Evolutionary conservation across 108 stramenopile genomes (phyloP), one percentile per base, ranked within the genome.

Genomic region (Skeletonema potamos): DNA sequence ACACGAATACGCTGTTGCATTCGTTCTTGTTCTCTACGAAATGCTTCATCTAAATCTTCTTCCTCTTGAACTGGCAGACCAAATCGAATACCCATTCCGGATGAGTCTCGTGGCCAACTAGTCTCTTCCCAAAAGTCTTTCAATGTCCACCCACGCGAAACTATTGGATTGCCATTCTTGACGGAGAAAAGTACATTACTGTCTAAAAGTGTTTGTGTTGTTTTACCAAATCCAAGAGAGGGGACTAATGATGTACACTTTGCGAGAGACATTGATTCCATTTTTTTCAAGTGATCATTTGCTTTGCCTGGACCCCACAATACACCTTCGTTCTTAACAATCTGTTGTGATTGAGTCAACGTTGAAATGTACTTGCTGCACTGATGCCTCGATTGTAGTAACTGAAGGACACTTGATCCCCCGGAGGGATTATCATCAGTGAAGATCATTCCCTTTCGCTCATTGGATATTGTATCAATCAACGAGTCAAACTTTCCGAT

Each of bases 41-140:
- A 81, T 27, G 58, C 28, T 8, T 62, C 83, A 41, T 87, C 85
- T 13, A 74, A 64, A 70, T 86, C 84, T 22, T 84, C 82, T 22
- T 72, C 61, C 44, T 83, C 84, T 37, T 84, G 79, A 9, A 76
- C 84, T 1, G 93, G 93, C 54, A 95, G 65, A 22, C 94, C 94
- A 81, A 71, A 95, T 28, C 94, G 74, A 8, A 82, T 79, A 4
- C 86, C 87, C 4, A 61, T 79, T 26, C 92, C 89, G 13, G 72
- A 66, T 9, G 84, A 77, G 68, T 95, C 94, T 10, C 90, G 68
- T 12, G 94, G 94, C 94, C 94, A 95, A 10, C 82, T 84, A n/a
- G 87, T 83, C 28, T 75, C 63, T 74, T 95, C 94, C 91, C 88
- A 90, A 68, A 89, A 91, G 58, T 88, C 88, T 66, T 77, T 60